Evolutionary conservation across 345 rosid species (phyloP).

Genomic region (Lepidium africanum): DNA sequence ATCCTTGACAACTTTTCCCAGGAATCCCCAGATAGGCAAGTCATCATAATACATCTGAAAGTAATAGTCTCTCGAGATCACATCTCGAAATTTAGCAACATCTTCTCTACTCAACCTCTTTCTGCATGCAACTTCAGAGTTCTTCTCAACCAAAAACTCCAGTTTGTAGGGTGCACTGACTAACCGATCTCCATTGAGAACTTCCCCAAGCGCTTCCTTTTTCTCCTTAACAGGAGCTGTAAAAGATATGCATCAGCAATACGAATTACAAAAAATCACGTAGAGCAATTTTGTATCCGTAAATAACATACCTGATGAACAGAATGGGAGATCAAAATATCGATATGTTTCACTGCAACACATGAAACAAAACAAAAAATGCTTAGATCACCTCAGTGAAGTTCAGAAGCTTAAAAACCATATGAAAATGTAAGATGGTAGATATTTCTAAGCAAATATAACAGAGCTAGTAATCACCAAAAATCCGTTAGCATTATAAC

Average conservation of each 20-base stretch:
- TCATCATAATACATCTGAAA: conserved; percentile 62
- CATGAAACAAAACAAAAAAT: neutral
- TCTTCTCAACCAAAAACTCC: conserved; percentile 36
- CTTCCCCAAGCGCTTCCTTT: conserved; percentile 62
- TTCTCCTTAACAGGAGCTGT: conserved; percentile 32
- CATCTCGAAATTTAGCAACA: conserved; percentile 33
- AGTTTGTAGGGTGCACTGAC: conserved; percentile 60
- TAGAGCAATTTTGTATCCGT: neutral
- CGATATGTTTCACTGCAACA: conserved; percentile 42
- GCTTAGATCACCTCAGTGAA: neutral
- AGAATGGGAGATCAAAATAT: conserved; percentile 48
- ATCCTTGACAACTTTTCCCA: conserved; percentile 47
- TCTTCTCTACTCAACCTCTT: conserved; percentile 39
- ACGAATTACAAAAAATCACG: neutral
- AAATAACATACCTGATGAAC: conserved; percentile 38
- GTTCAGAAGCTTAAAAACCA: neutral
- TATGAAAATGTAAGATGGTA: too few relatives aligned
- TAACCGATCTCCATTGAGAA: conserved; percentile 60
- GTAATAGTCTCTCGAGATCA: conserved; percentile 40
- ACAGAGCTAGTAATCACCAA: neutral
- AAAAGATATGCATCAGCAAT: neutral
- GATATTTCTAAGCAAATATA: neutral
- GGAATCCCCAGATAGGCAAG: conserved; percentile 50
- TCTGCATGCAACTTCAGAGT: conserved; percentile 37
- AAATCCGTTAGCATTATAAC: too few relatives aligned